Percentiles rank a stretch among this genome's conserved stretches.
Evolutionary conservation across 1,139 yeast species (phyloP).

Genomic region (Blastobotrys arbuscula): DNA sequence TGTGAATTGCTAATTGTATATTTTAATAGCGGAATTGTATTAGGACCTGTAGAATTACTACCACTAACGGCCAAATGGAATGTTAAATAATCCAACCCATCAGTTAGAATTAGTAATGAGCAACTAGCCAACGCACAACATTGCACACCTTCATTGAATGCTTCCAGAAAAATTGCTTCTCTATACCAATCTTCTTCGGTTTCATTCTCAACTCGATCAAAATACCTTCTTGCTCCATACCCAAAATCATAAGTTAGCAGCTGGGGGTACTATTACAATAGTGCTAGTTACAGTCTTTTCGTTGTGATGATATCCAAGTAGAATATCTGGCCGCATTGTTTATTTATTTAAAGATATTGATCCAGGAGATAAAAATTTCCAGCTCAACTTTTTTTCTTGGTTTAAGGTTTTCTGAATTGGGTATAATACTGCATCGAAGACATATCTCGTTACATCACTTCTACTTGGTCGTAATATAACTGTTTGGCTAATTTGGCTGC

Average conservation of each 20-base stretch:
- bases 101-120: slow-evolving; percentile 1
- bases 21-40: background rate
- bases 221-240: slow-evolving; percentile 6
- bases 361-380: slow-evolving; percentile 5
- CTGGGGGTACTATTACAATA: slow-evolving; percentile 1
- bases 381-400: background rate
- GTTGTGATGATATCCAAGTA: background rate
- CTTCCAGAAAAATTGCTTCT: slow-evolving; percentile 3
- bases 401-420: slow-evolving; percentile 5
- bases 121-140: slow-evolving; percentile 8
- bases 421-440: slow-evolving; percentile 3
- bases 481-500: background rate
- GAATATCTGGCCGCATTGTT: slow-evolving; percentile 7
- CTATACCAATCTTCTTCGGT: background rate
- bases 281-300: background rate
- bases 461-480: background rate
- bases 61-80: background rate
- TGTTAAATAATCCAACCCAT: slow-evolving; percentile 6
- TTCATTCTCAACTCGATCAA: background rate
- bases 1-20: slow-evolving; percentile 1
- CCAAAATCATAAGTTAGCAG: background rate
- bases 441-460: slow-evolving; percentile 1
- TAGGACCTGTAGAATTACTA: too few relatives aligned
- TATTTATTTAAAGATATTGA: slow-evolving; percentile 5
- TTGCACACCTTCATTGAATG: slow-evolving; percentile 11